Evolutionary conservation across 73 alveolate genomes (phyloP).

Genomic region (Uronychia binucleata): DNA sequence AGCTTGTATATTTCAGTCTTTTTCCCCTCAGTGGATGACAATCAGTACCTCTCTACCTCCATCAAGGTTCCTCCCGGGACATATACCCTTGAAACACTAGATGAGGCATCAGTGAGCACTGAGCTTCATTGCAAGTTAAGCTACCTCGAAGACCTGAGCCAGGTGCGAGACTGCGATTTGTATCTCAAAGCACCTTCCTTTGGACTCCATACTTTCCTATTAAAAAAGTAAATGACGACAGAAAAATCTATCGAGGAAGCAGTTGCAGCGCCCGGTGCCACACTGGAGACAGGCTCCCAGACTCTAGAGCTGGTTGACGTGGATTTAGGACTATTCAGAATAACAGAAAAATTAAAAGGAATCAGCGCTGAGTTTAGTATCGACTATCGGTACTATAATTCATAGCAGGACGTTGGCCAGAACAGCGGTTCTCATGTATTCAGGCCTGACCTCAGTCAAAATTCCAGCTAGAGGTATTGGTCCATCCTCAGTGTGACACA

Average conservation of each 20-base stretch:
- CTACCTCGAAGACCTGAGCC: background rate
- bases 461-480: background rate
- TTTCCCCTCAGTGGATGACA: background rate
- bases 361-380: background rate
- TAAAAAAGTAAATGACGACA: background rate
- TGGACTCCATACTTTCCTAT: no score
- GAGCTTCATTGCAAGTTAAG: constrained; percentile 6
- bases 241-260: background rate
- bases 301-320: background rate
- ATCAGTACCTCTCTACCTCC: background rate
- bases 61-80: background rate
- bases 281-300: background rate
- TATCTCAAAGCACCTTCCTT: background rate
- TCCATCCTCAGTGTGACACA: background rate
- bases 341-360: background rate
- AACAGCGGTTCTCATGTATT: background rate
- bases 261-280: background rate
- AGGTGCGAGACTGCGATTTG: constrained; percentile 5
- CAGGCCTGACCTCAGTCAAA: background rate
- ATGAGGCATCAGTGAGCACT: background rate
- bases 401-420: constrained; percentile 12
- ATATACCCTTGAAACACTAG: background rate
- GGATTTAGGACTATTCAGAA: background rate
- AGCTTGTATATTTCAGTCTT: background rate
- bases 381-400: background rate